Evolutionary conservation across 2,329 filamentous ascomycete genomes (phyloP), one percentile per base, ranked within the genome.

Genomic region (Dactylellina sp.): DNA sequence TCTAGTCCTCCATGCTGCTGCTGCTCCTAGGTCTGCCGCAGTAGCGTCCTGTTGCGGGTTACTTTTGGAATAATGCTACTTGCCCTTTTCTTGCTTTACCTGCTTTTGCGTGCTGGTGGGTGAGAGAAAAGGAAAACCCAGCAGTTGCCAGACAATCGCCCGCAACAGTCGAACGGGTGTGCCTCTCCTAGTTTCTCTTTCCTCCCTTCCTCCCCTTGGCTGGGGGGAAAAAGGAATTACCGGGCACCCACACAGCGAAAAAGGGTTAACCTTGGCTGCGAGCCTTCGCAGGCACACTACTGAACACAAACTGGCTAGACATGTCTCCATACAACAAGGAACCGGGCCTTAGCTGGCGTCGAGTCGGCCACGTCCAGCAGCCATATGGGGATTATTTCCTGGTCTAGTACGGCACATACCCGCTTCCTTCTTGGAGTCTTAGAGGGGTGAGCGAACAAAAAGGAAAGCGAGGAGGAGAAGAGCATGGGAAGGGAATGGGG

Each of bases 121-220:
- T 25, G 57, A 40, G 22, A 47, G 47, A 55, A 39, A 61, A 37
- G 32, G 24, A 61, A 32, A 49, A 55, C 68, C 68, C 60, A 72
- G 68, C 60, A 72, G 40, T 55, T 72, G 68, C 68, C 68, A 72
- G 60, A 72, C 68, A 72, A 65, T 65, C 47, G 60, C 53, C 68
- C 62, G 68, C 47, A 65, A 37, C 68, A 60, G 44, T 52, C n/a
- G 53, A 53, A 72, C 60, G 68, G 68, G 59, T 65, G 68, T 65
- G 42, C 68, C 68, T 72, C 60, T 72, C 60, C 68, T 65, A 16
- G 50, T 61, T 72, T 61, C 68, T 72, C 61, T 50, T 24, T 24
- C 40, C 53, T 72, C n/a, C n/a, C n/a, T n/a, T n/a, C n/a, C n/a
- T n/a, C n/a, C n/a, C 68, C 55, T 59, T 64, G 55, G 49, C 59